Evolutionary conservation across 805 yeast genomes (phyloP), one percentile per base, ranked within the genome.

Genomic region (Metschnikowia lochheadii): DNA sequence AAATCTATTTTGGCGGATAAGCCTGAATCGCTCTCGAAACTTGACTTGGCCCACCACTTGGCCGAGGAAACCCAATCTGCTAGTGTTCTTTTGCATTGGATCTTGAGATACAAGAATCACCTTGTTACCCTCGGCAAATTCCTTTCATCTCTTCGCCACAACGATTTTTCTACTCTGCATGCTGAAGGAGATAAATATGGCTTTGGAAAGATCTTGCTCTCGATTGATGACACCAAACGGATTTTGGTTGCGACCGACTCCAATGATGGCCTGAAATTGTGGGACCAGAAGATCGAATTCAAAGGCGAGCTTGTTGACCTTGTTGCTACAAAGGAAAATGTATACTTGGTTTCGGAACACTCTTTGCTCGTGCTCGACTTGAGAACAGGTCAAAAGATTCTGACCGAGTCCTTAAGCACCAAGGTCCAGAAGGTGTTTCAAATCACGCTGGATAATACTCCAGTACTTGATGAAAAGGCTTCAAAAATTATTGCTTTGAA

Each of bases 121-220:
- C 63, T 72, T 53, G 50, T 61, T 3, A 70, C 68, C 34, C 52
- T 73, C 15, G 76, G 77, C 0, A 59, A 52, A 40, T 64, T 55
- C 2, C 54, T 58, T 0, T 54, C 48, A 13, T 8, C 45, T 20
- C 15, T n/a, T 34, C 13, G 17, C 40, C 11, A 5, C 37, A 14
- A 15, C 44, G 6, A 39, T 6, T 43, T 52, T 15, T 40, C 46
- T 8, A 29, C 35, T 14, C 23, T 31, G 18, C 31, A 31, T 21
- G 31, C 37, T 4, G 51, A 52, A 5, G 65, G 59, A 3, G 65
- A 62, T 31, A 58, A 55, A 8, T 69, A 61, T 53, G 75, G 73
- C 0, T 63, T 71, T 40, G 64, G 58, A 17, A 73, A 72, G 45
- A 49, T 67, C 6, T 53, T 73, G 15, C 56, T 73, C 1, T 63